Percentiles rank a stretch among this genome's conserved stretches.
Conservation (phyloP, 1,284 basidiomycete species). For the Bjerkandera adusta region DNA sequence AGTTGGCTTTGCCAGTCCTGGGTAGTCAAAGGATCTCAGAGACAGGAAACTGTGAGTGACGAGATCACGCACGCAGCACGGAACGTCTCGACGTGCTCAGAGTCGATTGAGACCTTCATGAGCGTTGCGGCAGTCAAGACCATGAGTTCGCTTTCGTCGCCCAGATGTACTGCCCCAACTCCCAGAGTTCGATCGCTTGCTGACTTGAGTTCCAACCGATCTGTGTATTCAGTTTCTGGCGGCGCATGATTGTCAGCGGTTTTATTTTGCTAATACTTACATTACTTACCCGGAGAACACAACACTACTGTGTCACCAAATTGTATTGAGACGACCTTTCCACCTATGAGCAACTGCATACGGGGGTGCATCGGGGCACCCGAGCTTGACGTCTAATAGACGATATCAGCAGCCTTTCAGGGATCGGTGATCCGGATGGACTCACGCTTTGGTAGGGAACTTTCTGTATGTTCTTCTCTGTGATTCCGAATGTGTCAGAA, state of each 20-base stretch:
- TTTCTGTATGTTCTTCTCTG: conserved; percentile 51
- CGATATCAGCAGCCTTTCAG: conserved; percentile 9
- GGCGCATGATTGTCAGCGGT: not conserved
- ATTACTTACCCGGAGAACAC: conserved; percentile 55
- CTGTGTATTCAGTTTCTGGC: conserved; percentile 66
- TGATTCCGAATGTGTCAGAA: conserved; percentile 42
- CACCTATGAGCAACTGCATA: conserved; percentile 55
- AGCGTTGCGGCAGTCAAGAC: conserved; percentile 65
- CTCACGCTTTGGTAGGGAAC: conserved; percentile 77
- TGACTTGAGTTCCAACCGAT: conserved; percentile 71
- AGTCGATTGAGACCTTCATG: conserved; percentile 62
- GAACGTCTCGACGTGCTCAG: conserved; percentile 58
- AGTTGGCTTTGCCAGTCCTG: conserved; percentile 60
- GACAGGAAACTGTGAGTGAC: not conserved
- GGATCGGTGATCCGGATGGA: conserved; percentile 7
- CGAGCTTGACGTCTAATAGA: conserved; percentile 53
- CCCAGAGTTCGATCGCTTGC: conserved; percentile 67
- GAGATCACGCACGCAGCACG: conserved; percentile 49
- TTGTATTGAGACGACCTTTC: conserved; percentile 57
- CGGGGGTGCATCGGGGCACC: conserved; percentile 70
- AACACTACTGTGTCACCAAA: conserved; percentile 78
- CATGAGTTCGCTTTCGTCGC: conserved; percentile 49
- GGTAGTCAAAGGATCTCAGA: not conserved
- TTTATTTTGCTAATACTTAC: not conserved
- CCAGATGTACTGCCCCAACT: conserved; percentile 46